Percentiles rank a stretch among this genome's conserved stretches.
Conservation (phyloP, 2,329 filamentous ascomycete species). For the Neurospora sp. region DNA sequence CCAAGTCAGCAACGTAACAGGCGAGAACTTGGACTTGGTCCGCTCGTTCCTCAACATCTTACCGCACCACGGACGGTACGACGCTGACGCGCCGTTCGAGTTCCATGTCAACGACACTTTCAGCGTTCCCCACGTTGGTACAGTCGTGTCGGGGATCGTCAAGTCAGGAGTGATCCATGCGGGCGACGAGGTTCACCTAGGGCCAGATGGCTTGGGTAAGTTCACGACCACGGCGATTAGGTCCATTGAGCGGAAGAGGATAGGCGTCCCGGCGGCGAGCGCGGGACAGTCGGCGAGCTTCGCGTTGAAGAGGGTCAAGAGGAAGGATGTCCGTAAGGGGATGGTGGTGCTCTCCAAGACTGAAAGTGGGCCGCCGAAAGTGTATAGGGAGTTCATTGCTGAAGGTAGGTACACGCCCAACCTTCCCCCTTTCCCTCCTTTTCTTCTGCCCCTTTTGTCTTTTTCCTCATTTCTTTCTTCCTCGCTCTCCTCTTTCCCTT, state of each 20-base stretch:
- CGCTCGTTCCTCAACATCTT: slow-evolving; percentile 91
- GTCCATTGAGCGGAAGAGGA: slow-evolving; percentile 89
- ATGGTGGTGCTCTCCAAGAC: slow-evolving; percentile 91
- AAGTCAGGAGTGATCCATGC: slow-evolving; percentile 80
- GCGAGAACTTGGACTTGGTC: slow-evolving; percentile 80
- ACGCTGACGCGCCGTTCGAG: slow-evolving; percentile 78
- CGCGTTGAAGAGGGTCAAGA: slow-evolving; percentile 73
- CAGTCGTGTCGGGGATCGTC: slow-evolving; percentile 88
- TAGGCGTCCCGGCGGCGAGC: slow-evolving; percentile 74
- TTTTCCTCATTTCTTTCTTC: too few relatives aligned
- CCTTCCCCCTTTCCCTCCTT: too few relatives aligned
- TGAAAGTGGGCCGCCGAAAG: slow-evolving; percentile 61
- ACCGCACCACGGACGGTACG: slow-evolving; percentile 88
- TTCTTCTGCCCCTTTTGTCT: neutral
- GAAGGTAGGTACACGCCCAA: slow-evolving; percentile 31
- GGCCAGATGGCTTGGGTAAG: slow-evolving; percentile 81
- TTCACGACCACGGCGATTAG: slow-evolving; percentile 81
- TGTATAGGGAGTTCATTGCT: slow-evolving; percentile 66
- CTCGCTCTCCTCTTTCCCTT: too few relatives aligned
- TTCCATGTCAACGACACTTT: slow-evolving; percentile 97
- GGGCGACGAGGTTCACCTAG: slow-evolving; percentile 81
- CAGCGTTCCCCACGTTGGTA: slow-evolving; percentile 93
- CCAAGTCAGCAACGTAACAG: slow-evolving; percentile 96
- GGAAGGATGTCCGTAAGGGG: slow-evolving; percentile 91
- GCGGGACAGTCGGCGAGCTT: slow-evolving; percentile 92